These are phyloP conservation scores for Geotrichum fermentans DNA, from an alignment of 1,139 yeast species.

Conservation along the genomic window DNA sequence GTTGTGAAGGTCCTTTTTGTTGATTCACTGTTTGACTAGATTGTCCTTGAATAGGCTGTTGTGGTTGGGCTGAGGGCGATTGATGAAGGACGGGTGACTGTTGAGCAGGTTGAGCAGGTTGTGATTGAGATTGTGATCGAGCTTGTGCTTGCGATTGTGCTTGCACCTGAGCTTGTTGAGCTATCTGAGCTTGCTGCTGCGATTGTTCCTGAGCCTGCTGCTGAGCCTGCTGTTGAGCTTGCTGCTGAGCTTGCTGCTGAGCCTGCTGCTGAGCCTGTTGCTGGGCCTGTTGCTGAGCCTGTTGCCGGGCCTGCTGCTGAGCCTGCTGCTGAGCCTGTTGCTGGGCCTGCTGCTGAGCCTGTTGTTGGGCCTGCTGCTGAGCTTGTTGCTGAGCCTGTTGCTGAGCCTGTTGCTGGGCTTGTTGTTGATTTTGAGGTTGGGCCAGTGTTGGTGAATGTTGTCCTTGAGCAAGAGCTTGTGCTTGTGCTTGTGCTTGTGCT, in stretches of 20 bases:
- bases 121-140: constrained; percentile 16
- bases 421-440: constrained; percentile 20
- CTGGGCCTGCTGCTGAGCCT: too few relatives aligned
- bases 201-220: too few relatives aligned
- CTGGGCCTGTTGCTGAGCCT: too few relatives aligned
- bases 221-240: too few relatives aligned
- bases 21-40: not conserved
- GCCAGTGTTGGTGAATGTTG: too few relatives aligned
- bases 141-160: constrained; percentile 14
- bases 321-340: too few relatives aligned
- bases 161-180: constrained; percentile 17
- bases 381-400: constrained; percentile 15
- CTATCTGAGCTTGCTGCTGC: constrained; percentile 15
- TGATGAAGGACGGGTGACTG: constrained; percentile 11
- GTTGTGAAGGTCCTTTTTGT: constrained; percentile 1
- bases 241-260: too few relatives aligned
- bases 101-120: constrained; percentile 2
- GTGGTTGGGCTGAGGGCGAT: constrained; percentile 6
- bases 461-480: too few relatives aligned
- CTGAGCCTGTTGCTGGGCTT: constrained; percentile 15
- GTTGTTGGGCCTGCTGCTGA: constrained; percentile 8
- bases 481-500: constrained; percentile 17
- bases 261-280: too few relatives aligned
- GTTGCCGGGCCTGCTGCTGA: too few relatives aligned
- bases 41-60: constrained; percentile 12